Conservation (phyloP, 345 rosid species). For the Lepidium africanum region DNA sequence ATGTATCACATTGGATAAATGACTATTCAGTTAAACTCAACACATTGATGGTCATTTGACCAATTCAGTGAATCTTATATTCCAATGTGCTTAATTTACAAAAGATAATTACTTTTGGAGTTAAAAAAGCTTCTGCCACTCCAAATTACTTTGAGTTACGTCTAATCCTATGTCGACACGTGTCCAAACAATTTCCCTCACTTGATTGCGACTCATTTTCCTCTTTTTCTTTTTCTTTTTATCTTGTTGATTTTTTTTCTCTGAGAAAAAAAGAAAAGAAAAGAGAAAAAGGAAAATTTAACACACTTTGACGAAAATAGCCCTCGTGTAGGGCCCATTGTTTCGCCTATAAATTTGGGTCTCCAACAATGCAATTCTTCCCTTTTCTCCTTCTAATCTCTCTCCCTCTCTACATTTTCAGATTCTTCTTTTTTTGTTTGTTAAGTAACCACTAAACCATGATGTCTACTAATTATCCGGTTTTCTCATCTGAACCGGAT, state of each 20-base stretch:
- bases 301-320: neutral
- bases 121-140: neutral
- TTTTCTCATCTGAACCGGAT: conserved; percentile 29
- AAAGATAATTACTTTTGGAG: neutral
- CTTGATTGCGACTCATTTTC: neutral
- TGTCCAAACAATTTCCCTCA: neutral
- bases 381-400: conserved; percentile 62
- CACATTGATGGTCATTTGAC: too few relatives aligned
- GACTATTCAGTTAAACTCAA: too few relatives aligned
- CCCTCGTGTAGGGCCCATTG: conserved; percentile 23
- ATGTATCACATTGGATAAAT: too few relatives aligned
- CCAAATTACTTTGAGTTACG: neutral
- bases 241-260: too few relatives aligned
- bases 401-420: conserved; percentile 11
- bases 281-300: neutral
- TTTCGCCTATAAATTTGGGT: conserved; percentile 45
- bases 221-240: neutral
- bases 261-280: too few relatives aligned
- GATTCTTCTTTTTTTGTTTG: neutral
- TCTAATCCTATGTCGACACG: neutral
- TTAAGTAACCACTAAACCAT: conserved; percentile 18
- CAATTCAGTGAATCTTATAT: neutral
- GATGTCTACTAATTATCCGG: conserved; percentile 44
- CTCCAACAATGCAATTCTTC: conserved; percentile 62
- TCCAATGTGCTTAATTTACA: neutral